A percentile compares a stretch with the other conserved stretches of the same genome.
Evolutionary conservation across 2,329 filamentous ascomycete species (phyloP).

Genomic region (Colletotrichum chrysophilum): DNA sequence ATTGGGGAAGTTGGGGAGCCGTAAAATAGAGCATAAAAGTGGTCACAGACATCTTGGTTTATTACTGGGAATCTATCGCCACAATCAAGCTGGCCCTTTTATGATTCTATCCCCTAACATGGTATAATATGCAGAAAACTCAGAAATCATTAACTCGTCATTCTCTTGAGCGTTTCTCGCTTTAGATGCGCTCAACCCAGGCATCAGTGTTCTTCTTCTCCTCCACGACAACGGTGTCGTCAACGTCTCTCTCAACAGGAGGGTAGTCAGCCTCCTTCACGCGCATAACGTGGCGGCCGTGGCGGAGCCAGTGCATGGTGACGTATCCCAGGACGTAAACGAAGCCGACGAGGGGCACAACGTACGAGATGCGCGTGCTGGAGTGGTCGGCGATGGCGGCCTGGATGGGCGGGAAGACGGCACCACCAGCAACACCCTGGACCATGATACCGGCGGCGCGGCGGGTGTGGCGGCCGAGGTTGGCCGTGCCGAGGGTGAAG

Average conservation of each 20-base stretch:
- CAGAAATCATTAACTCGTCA: background rate
- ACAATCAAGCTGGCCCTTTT: background rate
- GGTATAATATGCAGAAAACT: background rate
- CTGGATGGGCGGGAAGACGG: conserved; percentile 58
- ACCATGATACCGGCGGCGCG: conserved; percentile 70
- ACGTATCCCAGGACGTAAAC: conserved; percentile 38
- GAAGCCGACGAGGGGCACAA: conserved; percentile 49
- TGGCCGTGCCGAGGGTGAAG: conserved; percentile 62
- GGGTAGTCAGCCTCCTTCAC: conserved; percentile 32
- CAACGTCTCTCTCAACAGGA: conserved; percentile 8
- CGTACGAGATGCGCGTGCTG: conserved; percentile 44
- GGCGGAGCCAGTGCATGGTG: conserved; percentile 33
- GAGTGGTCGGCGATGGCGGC: conserved; percentile 48
- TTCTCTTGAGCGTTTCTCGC: background rate
- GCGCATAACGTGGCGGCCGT: conserved; percentile 33
- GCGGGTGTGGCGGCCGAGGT: conserved; percentile 75
- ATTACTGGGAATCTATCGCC: background rate
- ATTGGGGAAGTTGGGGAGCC: accelerated
- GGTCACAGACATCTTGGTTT: background rate
- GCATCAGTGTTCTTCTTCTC: background rate
- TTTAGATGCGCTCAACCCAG: conserved; percentile 6
- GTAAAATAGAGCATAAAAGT: background rate
- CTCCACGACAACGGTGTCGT: background rate
- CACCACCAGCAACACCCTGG: conserved; percentile 59
- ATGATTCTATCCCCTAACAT: background rate